Conservation (phyloP, 768 basidiomycete genomes). For the Boletus sp. region DNA sequence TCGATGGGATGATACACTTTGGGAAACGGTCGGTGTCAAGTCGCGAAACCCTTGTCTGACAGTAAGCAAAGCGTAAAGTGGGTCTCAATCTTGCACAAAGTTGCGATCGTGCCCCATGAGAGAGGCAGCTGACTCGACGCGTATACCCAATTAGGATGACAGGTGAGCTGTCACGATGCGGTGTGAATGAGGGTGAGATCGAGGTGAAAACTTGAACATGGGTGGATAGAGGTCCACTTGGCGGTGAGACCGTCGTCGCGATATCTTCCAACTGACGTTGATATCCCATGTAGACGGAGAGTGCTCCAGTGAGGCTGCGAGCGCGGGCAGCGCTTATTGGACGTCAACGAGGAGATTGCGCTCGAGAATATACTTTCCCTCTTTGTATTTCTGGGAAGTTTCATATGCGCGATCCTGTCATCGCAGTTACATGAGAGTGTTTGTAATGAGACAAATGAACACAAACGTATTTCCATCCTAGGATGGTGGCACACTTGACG, state of each 20-base stretch:
- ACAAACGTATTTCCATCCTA: conserved; percentile 98
- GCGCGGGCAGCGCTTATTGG: conserved; percentile 45
- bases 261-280: conserved; percentile 10
- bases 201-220: conserved; percentile 11
- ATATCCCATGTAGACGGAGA: conserved; percentile 8
- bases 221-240: conserved; percentile 13
- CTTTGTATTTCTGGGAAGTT: conserved; percentile 91
- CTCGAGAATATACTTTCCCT: conserved; percentile 97
- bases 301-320: conserved; percentile 7
- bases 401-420: conserved; percentile 91
- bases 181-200: conserved; percentile 17
- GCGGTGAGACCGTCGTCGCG: conserved; percentile 12
- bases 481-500: conserved; percentile 75
- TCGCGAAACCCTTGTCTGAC: conserved; percentile 11
- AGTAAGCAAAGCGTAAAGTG: not conserved
- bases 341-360: conserved; percentile 86
- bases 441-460: not conserved
- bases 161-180: conserved; percentile 18
- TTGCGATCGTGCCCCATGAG: not conserved
- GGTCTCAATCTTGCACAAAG: not conserved
- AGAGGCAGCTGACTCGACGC: conserved; percentile 11
- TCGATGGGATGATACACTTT: conserved; percentile 20
- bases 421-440: conserved; percentile 2
- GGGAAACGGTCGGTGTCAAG: conserved; percentile 11
- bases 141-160: conserved; percentile 27